Base-by-base conservation (phyloP, 2,329 filamentous ascomycete species). In the Trichothecium roseum region DNA sequence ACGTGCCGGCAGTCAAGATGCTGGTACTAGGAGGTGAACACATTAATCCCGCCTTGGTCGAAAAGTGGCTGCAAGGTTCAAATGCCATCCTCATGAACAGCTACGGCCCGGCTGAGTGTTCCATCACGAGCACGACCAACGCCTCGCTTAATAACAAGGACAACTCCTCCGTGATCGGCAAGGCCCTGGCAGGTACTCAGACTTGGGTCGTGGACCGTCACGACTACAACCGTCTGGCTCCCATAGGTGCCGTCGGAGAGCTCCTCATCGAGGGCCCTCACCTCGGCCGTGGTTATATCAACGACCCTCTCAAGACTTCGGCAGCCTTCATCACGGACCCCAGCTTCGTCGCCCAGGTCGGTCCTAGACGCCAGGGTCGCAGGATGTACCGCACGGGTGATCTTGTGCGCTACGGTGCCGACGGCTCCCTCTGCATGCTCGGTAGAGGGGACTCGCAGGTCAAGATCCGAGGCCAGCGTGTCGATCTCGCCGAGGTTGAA, bases 371-470 rank as follows among this genome's bases (percentile, higher is more conserved):
- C 14, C n/a, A n/a, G 10, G 34, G 28, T 14, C 35, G 38, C 15
- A 36, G 45, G 10, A 28, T 44, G 16, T 45, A 45, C 18, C 32
- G 32, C 14, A 44, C 43, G 4, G 41, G 41, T 12, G 43, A 44
- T 30, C 17, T 45, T 15, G 43, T 41, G 8, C 37, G 28, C 5
- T 41, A 39, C 26, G 39, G 44, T 6, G 22, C 37, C 2, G 40
- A 40, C 32, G 43, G 42, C 10, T 37, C 38, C 7, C 34, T 49
- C 8, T 34, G 40, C 15, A 47, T 34, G 14, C 18, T 45, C 18
- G 36, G 43, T 14, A 38, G 45, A 7, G 70, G 68, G 43, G 72
- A 77, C 42, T 62, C 62, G 0, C 72, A 77, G 45, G 62, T 76
- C 34, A 78, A 45, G 39, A 36, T 44, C 9, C 37, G 43, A 13